Base-by-base conservation (phyloP, 306 rosid species). In the Vigna reflexopilosa region DNA sequence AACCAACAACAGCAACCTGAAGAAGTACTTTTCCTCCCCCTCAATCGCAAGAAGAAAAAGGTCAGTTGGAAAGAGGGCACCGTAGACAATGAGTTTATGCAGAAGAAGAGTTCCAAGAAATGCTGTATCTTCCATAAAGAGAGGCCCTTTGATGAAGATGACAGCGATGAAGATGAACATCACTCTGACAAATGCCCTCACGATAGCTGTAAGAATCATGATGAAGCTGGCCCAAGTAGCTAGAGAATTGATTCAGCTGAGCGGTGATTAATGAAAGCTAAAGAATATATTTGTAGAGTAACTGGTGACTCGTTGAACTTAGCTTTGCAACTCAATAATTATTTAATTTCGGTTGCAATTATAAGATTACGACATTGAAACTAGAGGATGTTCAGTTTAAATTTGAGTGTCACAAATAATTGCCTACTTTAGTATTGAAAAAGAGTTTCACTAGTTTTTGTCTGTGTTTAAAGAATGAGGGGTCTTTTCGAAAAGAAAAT, bases 31-130 rank as follows among this genome's bases (percentile, higher is more conserved):
- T 86, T 89, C 47, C 84, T 93, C 61, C 88, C 87, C 47, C 91
- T 93, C 62, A 87, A 87, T 71, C 93, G 93, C 84, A 93, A 83
- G 92, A 91, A 92, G 93, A 91, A 92, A 95, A 89, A 88, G 83
- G 98, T 95, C 22, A 34, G 90, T 0, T 95, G 99, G 98, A 95
- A 93, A 81, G 96, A 95, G 42, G 99, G 93, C 45, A 95, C 98
- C 11, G 87, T 95, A 26, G 99, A 95, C 86, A 95, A 95, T 76
- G 99, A 95, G 89, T 93, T 91, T 67, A 86, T 95, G 98, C 91
- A 90, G 86, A 95, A 93, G 88, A 95, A 95, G 85, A 93, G 98
- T 82, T 95, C 98, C 81, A 95, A 95, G 75, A 95, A 93, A 81
- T 95, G 99, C 56, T 95, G 99, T 76, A 93, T 95, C 82, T 95